Base-by-base conservation (phyloP, 805 yeast genomes). In the Wickerhamomyces bisporus region DNA sequence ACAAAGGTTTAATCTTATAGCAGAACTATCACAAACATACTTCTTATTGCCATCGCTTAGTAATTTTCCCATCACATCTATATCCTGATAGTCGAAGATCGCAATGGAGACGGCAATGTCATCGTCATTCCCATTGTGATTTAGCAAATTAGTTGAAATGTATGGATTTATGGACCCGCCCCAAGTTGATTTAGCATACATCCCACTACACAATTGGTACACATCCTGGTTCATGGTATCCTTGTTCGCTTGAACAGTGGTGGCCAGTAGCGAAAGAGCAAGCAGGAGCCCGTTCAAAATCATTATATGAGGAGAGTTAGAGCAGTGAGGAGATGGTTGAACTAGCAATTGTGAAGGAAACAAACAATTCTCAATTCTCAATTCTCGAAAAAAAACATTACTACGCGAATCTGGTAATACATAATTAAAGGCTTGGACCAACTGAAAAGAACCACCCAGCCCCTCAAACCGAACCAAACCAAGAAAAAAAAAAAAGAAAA, bases 161-260 rank as follows among this genome's bases (percentile, higher is more conserved):
- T 61, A 72, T 6, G 94, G 88, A 42, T 77, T 80, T 9, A 66
- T 61, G 19, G 71, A 68, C 26, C 98, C 98, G 34, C 87, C 83
- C 89, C 95, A 86, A 54, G 89, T 95, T 33, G 76, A 68, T 50
- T 79, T 80, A 39, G 89, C 75, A 63, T 91, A 91, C 79, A 91
- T 82, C 26, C 98, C 98, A 5, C 88, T 72, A 59, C 98, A 91
- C 19, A 77, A 76, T 52, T 86, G 93, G 14, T 80, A 68, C 34
- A 73, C 63, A 10, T 52, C 61, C 13, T 72, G 58, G 32, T 73
- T 71, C 45, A 86, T 68, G 19, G 55, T 54, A 23, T 72, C 81
- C 53, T 64, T 60, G 45, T 66, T 66, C 18, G 67, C 70, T 15
- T 17, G 23, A 11, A 17, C 32, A 12, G 7, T 5, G 12, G 13